Conservation (phyloP, 2,329 filamentous ascomycete genomes). For the Hypoxylon sp. region DNA sequence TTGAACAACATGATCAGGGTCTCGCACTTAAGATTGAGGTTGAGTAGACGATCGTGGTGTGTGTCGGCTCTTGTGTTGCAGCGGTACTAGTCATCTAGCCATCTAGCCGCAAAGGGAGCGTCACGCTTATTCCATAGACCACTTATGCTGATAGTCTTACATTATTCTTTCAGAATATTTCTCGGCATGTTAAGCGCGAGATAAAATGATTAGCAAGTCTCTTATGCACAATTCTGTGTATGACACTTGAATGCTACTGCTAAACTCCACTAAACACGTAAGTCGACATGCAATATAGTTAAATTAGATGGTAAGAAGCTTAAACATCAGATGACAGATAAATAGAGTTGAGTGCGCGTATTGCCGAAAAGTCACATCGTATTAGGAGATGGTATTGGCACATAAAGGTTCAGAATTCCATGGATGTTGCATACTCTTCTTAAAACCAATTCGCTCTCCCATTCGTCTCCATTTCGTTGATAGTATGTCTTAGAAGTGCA, state of each 20-base stretch:
- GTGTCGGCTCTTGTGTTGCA: neutral
- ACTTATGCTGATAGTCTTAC: neutral
- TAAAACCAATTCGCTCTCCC: neutral
- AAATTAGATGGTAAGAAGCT: constrained; percentile 20
- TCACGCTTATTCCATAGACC: neutral
- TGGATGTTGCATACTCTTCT: neutral
- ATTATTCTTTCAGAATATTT: neutral
- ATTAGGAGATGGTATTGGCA: constrained; percentile 19
- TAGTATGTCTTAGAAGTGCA: neutral
- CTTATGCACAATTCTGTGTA: neutral
- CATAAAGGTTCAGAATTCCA: constrained; percentile 20
- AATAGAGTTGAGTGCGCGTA: constrained; percentile 31
- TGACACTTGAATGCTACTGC: neutral
- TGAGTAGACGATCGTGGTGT: neutral
- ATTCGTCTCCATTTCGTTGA: neutral
- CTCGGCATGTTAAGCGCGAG: neutral
- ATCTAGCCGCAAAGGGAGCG: neutral
- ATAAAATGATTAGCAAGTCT: neutral
- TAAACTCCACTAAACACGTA: neutral
- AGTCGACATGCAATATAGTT: constrained; percentile 13
- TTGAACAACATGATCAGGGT: constrained; percentile 23
- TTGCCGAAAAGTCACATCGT: constrained; percentile 24
- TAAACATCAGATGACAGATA: constrained; percentile 35
- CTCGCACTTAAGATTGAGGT: neutral
- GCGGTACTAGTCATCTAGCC: neutral